Percentiles rank a stretch among this genome's conserved stretches.
Evolutionary conservation across 2,329 filamentous ascomycete genomes (phyloP).

Genomic region (Aspergillus unguis): DNA sequence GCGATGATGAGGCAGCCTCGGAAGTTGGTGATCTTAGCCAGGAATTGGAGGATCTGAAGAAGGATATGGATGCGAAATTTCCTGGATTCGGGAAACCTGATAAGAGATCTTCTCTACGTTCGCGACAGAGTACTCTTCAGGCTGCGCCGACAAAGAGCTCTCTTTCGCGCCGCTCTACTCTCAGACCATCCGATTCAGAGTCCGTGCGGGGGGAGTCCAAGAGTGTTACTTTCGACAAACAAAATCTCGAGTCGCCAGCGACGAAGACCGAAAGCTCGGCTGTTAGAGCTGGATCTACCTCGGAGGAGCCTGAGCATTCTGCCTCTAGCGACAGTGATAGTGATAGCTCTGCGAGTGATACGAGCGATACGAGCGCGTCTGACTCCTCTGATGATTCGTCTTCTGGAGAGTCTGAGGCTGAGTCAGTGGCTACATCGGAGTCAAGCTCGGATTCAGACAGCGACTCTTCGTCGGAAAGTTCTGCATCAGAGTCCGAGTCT

Average conservation of each 20-base stretch:
- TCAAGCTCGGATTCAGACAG: constrained; percentile 10
- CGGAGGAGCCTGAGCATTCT: constrained; percentile 16
- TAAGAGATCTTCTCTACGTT: constrained; percentile 14
- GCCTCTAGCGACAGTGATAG: constrained; percentile 10
- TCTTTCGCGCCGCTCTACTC: constrained; percentile 10
- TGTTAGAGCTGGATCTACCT: constrained; percentile 13
- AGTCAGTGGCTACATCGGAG: constrained; percentile 1
- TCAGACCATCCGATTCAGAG: constrained; percentile 20
- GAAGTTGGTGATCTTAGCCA: constrained; percentile 41
- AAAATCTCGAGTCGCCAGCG: constrained; percentile 10
- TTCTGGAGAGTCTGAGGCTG: not conserved
- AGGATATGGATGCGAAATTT: constrained; percentile 38
- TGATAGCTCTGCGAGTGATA: constrained; percentile 16
- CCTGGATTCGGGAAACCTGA: constrained; percentile 20
- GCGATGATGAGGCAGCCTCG: constrained; percentile 27
- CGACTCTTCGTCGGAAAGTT: constrained; percentile 38
- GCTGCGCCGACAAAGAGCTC: constrained; percentile 11
- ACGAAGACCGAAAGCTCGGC: constrained; percentile 12
- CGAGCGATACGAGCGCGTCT: constrained; percentile 26
- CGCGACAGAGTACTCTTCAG: constrained; percentile 8
- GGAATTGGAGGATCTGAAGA: constrained; percentile 45
- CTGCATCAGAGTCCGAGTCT: constrained; percentile 27
- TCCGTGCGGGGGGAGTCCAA: constrained; percentile 29
- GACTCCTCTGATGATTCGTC: constrained; percentile 4
- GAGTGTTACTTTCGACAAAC: constrained; percentile 32